These are phyloP conservation scores for Leccinum pachyderme DNA, from an alignment of 1,284 basidiomycete genomes.

Conservation along the genomic window DNA sequence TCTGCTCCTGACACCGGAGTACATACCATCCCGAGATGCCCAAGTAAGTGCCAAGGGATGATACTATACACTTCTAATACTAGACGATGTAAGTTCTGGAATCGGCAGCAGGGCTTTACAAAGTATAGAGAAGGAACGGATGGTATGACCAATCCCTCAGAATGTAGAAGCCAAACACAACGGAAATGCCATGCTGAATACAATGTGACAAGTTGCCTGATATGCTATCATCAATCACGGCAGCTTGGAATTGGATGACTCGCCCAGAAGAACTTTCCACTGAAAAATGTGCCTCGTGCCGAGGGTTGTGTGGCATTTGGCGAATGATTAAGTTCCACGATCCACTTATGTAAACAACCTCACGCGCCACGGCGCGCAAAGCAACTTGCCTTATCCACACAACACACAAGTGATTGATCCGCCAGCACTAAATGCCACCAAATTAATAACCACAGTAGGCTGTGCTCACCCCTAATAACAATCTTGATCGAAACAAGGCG, in stretches of 20 bases:
- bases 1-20: conserved; percentile 14
- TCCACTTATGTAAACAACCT: too few relatives aligned
- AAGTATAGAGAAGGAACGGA: conserved; percentile 30
- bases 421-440: too few relatives aligned
- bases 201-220: conserved; percentile 30
- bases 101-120: conserved; percentile 6
- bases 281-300: neutral
- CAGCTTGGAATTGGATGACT: conserved; percentile 3
- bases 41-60: conserved; percentile 39
- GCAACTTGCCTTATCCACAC: too few relatives aligned
- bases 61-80: conserved; percentile 39
- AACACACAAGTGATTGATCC: too few relatives aligned
- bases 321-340: too few relatives aligned
- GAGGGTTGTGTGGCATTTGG: too few relatives aligned
- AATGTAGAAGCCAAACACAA: conserved; percentile 40
- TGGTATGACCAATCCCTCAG: conserved; percentile 32
- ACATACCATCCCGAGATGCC: conserved; percentile 27
- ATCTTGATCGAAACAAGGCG: too few relatives aligned
- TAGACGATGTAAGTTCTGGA: conserved; percentile 30
- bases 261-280: conserved; percentile 36
- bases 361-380: too few relatives aligned
- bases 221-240: neutral
- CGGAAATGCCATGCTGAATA: conserved; percentile 31
- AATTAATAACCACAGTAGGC: too few relatives aligned
- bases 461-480: too few relatives aligned